Base-by-base conservation (phyloP, 2,329 filamentous ascomycete species). In the Escovopsis sp. region DNA sequence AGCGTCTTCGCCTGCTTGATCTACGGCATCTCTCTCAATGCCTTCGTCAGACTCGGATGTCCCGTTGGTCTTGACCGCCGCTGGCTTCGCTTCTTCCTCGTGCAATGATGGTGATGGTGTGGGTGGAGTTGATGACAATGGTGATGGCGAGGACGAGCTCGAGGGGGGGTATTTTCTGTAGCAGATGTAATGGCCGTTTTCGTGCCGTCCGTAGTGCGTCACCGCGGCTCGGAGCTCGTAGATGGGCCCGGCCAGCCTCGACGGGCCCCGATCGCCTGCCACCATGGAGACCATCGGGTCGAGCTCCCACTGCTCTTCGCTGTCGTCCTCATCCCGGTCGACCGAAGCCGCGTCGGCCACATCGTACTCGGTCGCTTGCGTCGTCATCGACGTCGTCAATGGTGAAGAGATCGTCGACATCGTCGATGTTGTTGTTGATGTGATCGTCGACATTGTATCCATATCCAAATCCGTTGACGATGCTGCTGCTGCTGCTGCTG, bases 151-250 rank as follows among this genome's bases (percentile, higher is more conserved):
- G 8, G 43, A 39, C 5, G 39, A 35, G 12, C 28, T 45, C 23
- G 43, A 39, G 9, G 50, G 49, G 13, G 72, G 66, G 48, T 84
- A 78, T 48, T 79, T 82, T 35, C 84, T 72, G 55, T 90, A 94
- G 53, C 85, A 93, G 27, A 94, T 76, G 47, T 98, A 96, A 58
- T 98, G 90, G 0, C 90, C 90, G 47, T 93, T 94, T 42, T 94
- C 86, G 53, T 96, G 90, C 23, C 81, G 70, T 4, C 90, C 90
- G 41, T 81, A 83, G 52, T 96, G 90, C 1, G 85, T 90, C 9
- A 96, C 72, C 0, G 88, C 81, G 21, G 87, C 85, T 35, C 80
- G 73, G 13, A 96, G 63, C 49, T 83, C 74, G 52, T 93, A 96
- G 2, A 78, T 62, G 19, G 65, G 66, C 3, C 74, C 72, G 0